Conservation (phyloP, 768 basidiomycete genomes). For the Tylopilus intermedius region DNA sequence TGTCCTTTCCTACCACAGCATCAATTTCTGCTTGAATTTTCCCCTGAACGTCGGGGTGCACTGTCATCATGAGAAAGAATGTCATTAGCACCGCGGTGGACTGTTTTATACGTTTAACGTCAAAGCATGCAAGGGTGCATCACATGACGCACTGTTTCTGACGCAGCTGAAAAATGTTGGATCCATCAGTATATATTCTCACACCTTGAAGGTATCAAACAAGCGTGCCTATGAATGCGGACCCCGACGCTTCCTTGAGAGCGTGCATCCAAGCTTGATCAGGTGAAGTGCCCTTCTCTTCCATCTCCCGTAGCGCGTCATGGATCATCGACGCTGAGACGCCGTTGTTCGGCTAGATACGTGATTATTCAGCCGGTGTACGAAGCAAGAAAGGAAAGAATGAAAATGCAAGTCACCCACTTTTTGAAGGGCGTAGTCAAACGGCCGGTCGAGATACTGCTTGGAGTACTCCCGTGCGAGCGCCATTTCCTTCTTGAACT, state of each 20-base stretch:
- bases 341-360: neutral
- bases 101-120: neutral
- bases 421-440: conserved; percentile 2
- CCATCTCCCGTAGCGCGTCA: neutral
- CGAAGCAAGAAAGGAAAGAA: too few relatives aligned
- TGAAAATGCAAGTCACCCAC: neutral
- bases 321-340: neutral
- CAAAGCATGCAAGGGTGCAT: too few relatives aligned
- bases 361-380: neutral
- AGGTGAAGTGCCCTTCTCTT: neutral
- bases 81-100: neutral
- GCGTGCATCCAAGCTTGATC: neutral
- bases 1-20: neutral
- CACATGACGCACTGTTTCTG: neutral
- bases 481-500: conserved; percentile 3
- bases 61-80: conserved; percentile 11
- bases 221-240: conserved; percentile 1
- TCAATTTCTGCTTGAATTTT: conserved; percentile 8
- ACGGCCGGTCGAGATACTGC: conserved; percentile 1
- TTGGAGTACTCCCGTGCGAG: neutral
- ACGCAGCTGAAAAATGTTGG: neutral
- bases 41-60: conserved; percentile 4
- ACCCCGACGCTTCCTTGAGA: conserved; percentile 3
- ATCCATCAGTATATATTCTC: neutral
- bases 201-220: too few relatives aligned